These are phyloP conservation scores for Trichoderma harzianum DNA, from an alignment of 2,329 filamentous ascomycete genomes.

Conservation along the genomic window DNA sequence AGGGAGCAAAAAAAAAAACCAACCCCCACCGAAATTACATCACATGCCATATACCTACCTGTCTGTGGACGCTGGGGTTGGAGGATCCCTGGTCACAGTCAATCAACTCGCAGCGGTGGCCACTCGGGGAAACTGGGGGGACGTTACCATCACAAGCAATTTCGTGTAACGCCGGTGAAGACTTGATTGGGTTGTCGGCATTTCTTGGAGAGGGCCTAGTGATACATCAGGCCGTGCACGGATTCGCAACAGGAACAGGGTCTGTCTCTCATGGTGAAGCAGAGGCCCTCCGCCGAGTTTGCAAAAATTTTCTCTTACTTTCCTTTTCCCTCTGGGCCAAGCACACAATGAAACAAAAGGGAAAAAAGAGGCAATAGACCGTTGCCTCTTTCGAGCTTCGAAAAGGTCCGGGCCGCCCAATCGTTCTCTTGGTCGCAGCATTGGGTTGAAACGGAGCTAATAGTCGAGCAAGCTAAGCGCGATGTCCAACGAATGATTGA, in stretches of 20 bases:
- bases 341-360: not conserved
- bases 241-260: not conserved
- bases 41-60: not conserved
- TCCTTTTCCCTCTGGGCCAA: not conserved
- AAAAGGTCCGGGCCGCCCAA: constrained; percentile 9
- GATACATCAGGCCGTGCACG: not conserved
- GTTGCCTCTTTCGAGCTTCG: not conserved
- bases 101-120: constrained; percentile 14
- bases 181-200: constrained; percentile 3
- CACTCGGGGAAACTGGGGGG: constrained; percentile 8
- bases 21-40: constrained; percentile 2
- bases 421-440: not conserved
- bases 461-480: constrained; percentile 3
- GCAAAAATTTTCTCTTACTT: not conserved
- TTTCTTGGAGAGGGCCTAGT: not conserved
- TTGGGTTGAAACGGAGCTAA: constrained; percentile 17
- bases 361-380: not conserved
- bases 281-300: not conserved
- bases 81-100: not conserved
- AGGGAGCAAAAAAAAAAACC: not conserved
- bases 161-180: constrained; percentile 11
- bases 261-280: not conserved
- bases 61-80: not conserved
- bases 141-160: constrained; percentile 15
- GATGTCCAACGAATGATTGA: constrained; percentile 1